Evolutionary conservation across 2,329 filamentous ascomycete species (phyloP), one percentile per base, ranked within the genome.

Genomic region (Arthrobotrys iridis): DNA sequence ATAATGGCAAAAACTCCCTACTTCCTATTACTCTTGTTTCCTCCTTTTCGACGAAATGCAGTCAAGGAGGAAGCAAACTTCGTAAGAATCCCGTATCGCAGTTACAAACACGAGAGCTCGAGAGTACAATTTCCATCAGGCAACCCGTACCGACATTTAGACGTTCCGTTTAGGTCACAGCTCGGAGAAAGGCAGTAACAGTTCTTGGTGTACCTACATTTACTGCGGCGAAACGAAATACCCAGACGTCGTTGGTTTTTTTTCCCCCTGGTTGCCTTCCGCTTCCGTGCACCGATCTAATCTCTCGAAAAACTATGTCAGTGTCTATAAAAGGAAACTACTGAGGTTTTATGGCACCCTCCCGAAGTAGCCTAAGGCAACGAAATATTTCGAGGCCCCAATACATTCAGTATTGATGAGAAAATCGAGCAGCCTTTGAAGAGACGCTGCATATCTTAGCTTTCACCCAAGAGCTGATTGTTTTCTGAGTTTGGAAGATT

Each of bases 211-310:
- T 52, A 5, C 7, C 20, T 22, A 52, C 22, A 37, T 40, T 46
- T 70, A 62, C 55, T 62, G 65, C 65, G 55, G 65, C 57, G 62
- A 62, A 70, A 46, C n/a, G n/a, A n/a, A n/a, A n/a, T n/a, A n/a
- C 37, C 28, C 40, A 10, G 10, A 33, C 28, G 28, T 33, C 4
- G 41, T 4, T 18, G 40, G 28, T 11, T 57, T 37, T 50, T 30
- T 57, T 2, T 24, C 43, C 59, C 70, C 70, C 62, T 67, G 70
- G 55, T 74, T 74, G 70, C 70, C 70, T 74, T 59, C 70, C 70
- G 62, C 70, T 74, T 74, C 41, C 55, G 67, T 60, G 62, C 52
- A 66, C 43, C 18, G 43, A 67, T 57, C 52, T 62, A 58, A 30
- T 33, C n/a, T 62, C 41, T 59, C 7, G 43, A 30, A 62, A 55